Evolutionary conservation across 306 rosid genomes (phyloP), one percentile per base, ranked within the genome.

Genomic region (Malus asiatica): DNA sequence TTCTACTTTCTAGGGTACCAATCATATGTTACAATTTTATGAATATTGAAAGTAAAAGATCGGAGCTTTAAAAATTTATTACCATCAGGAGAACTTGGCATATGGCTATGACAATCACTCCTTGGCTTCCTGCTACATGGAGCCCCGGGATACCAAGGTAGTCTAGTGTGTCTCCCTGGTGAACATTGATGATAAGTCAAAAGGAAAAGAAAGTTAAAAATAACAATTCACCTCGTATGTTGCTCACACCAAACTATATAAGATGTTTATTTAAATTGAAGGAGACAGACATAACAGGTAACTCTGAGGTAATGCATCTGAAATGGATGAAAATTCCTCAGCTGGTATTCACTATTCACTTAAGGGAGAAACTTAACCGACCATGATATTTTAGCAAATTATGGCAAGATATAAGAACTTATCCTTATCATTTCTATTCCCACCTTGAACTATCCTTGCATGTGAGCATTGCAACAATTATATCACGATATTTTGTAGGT

Each of bases 51-150:
- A 33, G 46, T 38, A 65, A 6, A 72, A 44, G 60, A 77, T 25
- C 20, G 42, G 48, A 44, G 75, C 23, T 57, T 57, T 23, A 46
- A 33, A 27, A 35, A 74, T 59, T 82, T 74, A 42, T 78, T 84
- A 94, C 98, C 98, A 94, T 94, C 75, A 92, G 89, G 58, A 94
- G 89, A 73, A 80, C 92, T 85, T 94, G 98, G 87, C 98, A 94
- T 73, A 94, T 82, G 68, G 98, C 98, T 81, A 94, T 91, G 81
- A 94, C 97, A 61, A 86, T 71, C 77, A 94, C 93, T 72, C 98
- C 98, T 85, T 92, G 98, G 84, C 96, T 86, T 87, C 98, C 98
- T 71, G 98, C 98, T 69, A 94, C 63, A 76, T 94, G 98, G 70
- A 94, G 93, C 74, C 98, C 98, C 10, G 86, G 93, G 84, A 94